These are phyloP conservation scores for Rhizoclosmatium globosum DNA, from an alignment of 192 early-diverging fungal genomes.

Conservation along the genomic window DNA sequence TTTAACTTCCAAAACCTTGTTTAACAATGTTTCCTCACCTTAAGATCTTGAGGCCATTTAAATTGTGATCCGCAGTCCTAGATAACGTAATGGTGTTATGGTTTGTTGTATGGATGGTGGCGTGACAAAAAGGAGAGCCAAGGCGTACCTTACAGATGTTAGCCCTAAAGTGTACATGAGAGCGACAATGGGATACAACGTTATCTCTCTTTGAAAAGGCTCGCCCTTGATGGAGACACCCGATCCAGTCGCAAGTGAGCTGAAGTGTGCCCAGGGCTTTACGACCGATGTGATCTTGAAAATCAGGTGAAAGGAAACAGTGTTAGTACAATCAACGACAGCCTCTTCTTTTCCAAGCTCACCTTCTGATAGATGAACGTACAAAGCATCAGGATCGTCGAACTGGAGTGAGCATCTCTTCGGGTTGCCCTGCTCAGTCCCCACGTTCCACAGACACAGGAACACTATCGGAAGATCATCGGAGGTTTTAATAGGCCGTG, in stretches of 20 bases:
- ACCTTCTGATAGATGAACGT: not conserved
- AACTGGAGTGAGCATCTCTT: not conserved
- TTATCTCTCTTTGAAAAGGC: slow-evolving; percentile 23
- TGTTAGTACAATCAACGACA: too few relatives aligned
- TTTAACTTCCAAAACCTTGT: too few relatives aligned
- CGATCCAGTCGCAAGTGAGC: slow-evolving; percentile 69
- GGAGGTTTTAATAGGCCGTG: too few relatives aligned
- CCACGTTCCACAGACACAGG: too few relatives aligned
- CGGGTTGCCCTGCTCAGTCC: not conserved
- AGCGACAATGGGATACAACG: slow-evolving; percentile 61
- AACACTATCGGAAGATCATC: too few relatives aligned
- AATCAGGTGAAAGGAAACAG: too few relatives aligned
- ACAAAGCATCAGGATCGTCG: not conserved
- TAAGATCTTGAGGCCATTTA: not conserved
- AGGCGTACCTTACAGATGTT: not conserved
- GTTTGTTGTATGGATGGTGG: too few relatives aligned
- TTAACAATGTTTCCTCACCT: not conserved
- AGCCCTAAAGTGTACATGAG: slow-evolving; percentile 71
- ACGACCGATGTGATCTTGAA: slow-evolving; percentile 82
- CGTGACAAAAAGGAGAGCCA: too few relatives aligned
- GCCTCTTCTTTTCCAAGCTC: too few relatives aligned
- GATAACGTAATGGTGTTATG: too few relatives aligned
- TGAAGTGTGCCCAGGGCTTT: slow-evolving; percentile 67
- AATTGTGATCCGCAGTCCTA: not conserved
- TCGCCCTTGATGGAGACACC: slow-evolving; percentile 6